Evolutionary conservation across 306 rosid genomes (phyloP).

Genomic region (Fragaria nilgerrensis): DNA sequence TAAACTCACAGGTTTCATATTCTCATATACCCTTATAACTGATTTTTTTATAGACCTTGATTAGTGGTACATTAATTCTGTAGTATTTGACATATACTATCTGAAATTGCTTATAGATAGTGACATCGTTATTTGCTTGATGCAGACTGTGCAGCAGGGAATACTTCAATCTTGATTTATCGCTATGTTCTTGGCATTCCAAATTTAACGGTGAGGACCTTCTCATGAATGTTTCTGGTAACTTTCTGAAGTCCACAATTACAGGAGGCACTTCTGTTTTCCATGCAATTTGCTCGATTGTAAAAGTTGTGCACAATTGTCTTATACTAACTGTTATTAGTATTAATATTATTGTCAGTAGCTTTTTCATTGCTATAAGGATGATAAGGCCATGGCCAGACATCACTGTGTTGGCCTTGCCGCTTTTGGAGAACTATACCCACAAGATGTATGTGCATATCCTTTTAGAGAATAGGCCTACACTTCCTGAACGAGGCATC

Average conservation of each 20-base stretch:
- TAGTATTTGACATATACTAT: not conserved
- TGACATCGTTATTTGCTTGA: conserved; percentile 24
- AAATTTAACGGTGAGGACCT: conserved; percentile 72
- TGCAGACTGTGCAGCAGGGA: conserved; percentile 63
- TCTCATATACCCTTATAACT: too few relatives aligned
- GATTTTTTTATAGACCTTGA: conserved; percentile 9
- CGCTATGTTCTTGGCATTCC: conserved; percentile 70
- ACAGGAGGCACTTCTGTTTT: conserved; percentile 33
- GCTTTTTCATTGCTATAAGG: not conserved
- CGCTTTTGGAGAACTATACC: not conserved
- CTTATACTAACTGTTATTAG: not conserved
- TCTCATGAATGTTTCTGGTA: conserved; percentile 49
- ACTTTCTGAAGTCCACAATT: conserved; percentile 33
- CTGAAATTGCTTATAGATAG: conserved; percentile 19
- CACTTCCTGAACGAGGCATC: not conserved
- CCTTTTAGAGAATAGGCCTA: not conserved
- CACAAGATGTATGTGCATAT: not conserved
- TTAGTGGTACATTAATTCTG: conserved; percentile 11
- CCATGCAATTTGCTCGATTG: conserved; percentile 37
- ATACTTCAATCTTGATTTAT: conserved; percentile 55
- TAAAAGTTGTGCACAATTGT: conserved; percentile 12
- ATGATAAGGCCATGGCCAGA: not conserved
- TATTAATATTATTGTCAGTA: not conserved
- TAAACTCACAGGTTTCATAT: too few relatives aligned
- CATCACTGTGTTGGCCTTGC: not conserved